phyloP scores from a whole-genome alignment of 2,329 filamentous ascomycete genomes.

The Pyrenochaeta sp. region DNA sequence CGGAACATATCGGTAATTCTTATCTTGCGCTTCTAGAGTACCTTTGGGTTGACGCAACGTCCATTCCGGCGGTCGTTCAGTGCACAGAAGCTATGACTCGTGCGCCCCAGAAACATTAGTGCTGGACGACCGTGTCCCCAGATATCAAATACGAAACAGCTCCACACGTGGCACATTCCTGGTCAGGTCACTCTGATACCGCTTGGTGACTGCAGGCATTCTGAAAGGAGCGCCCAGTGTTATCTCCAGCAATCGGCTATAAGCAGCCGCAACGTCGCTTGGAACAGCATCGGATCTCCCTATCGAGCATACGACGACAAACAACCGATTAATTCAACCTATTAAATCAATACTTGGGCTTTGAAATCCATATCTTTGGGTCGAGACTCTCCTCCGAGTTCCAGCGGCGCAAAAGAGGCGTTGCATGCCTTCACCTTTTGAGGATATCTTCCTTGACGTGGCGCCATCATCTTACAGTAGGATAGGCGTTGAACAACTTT shows the following conservation, averaged over 20 bases:
- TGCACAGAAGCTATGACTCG: background rate
- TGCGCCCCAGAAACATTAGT: background rate
- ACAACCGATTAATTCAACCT: background rate
- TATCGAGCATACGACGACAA: background rate
- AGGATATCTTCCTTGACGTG: background rate
- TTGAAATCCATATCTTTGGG: no score
- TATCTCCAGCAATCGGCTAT: slow-evolving; percentile 3
- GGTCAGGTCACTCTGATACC: background rate
- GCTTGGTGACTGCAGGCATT: background rate
- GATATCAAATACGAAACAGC: background rate
- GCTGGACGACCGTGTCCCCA: background rate
- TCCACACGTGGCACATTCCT: background rate
- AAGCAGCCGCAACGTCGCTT: slow-evolving; percentile 1
- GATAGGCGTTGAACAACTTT: background rate
- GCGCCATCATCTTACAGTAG: background rate
- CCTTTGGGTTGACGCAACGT: no score
- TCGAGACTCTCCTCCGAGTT: no score
- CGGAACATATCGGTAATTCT: no score
- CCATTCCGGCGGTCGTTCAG: no score
- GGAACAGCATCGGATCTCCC: background rate
- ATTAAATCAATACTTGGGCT: no score
- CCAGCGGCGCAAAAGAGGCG: no score
- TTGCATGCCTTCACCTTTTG: background rate
- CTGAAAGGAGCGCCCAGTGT: background rate
- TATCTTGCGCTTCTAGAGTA: no score